These are phyloP conservation scores for Marasmius fiardii DNA, from an alignment of 1,284 basidiomycete genomes.

Conservation along the genomic window DNA sequence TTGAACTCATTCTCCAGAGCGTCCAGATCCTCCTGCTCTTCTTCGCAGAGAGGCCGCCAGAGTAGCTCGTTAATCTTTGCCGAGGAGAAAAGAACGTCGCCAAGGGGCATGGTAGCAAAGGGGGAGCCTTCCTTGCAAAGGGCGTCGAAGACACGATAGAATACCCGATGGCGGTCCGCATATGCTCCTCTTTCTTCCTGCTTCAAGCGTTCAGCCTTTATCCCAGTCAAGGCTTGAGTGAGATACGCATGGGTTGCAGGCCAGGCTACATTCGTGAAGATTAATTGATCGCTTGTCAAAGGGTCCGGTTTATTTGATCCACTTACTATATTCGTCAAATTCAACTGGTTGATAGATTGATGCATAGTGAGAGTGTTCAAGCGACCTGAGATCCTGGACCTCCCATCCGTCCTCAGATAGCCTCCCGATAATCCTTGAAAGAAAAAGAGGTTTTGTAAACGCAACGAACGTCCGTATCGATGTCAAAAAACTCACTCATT, in stretches of 20 bases:
- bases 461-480: not conserved
- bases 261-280: not conserved
- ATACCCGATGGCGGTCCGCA: not conserved
- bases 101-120: not conserved
- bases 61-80: not conserved
- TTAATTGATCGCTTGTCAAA: too few species aligned
- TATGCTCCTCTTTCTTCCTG: not conserved
- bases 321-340: not conserved
- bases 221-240: not conserved
- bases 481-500: constrained; percentile 1
- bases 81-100: not conserved
- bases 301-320: too few species aligned
- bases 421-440: not conserved
- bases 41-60: not conserved
- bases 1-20: not conserved
- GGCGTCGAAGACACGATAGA: not conserved
- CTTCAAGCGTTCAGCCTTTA: not conserved
- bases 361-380: not conserved
- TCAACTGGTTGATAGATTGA: not conserved
- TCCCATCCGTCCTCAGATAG: not conserved
- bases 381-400: not conserved
- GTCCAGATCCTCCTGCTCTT: too few species aligned
- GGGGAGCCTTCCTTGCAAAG: not conserved
- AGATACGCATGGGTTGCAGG: too few species aligned
- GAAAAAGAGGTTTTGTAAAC: not conserved